Evolutionary conservation across 345 rosid genomes (phyloP).

Genomic region (Murraya koenigii): DNA sequence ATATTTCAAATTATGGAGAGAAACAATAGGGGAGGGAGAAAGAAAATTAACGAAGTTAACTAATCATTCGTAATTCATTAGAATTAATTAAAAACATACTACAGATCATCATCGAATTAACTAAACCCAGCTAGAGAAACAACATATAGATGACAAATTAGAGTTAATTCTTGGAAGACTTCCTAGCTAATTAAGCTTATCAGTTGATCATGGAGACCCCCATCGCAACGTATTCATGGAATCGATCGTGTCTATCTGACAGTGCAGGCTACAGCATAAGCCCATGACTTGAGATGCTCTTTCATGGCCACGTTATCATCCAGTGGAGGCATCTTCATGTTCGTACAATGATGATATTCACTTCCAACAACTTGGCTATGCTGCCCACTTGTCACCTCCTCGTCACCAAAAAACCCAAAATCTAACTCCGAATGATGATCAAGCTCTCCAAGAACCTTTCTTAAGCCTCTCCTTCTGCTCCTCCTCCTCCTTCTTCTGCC

Average conservation of each 20-base stretch:
- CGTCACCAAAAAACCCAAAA: conserved; percentile 5
- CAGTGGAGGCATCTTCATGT: conserved; percentile 44
- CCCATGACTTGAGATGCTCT: conserved; percentile 61
- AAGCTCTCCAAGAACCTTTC: conserved; percentile 32
- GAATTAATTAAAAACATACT: not conserved
- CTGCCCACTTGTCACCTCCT: not conserved
- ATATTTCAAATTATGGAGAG: not conserved
- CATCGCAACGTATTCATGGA: not conserved
- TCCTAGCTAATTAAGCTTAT: not conserved
- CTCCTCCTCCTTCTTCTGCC: conserved; percentile 20
- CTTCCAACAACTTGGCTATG: not conserved
- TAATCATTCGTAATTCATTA: not conserved
- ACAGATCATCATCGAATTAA: not conserved
- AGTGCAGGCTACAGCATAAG: conserved; percentile 52
- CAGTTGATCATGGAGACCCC: not conserved
- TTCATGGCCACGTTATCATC: conserved; percentile 60
- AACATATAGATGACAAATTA: not conserved
- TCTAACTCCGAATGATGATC: conserved; percentile 19
- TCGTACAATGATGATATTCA: not conserved
- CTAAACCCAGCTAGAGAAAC: not conserved
- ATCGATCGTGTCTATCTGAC: conserved; percentile 22
- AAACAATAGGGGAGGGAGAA: not conserved
- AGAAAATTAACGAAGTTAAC: not conserved
- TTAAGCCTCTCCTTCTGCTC: conserved; percentile 14
- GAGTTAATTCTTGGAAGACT: not conserved